Conservation (phyloP, 257 asterid genomes). For the Linderniella brevidens region DNA sequence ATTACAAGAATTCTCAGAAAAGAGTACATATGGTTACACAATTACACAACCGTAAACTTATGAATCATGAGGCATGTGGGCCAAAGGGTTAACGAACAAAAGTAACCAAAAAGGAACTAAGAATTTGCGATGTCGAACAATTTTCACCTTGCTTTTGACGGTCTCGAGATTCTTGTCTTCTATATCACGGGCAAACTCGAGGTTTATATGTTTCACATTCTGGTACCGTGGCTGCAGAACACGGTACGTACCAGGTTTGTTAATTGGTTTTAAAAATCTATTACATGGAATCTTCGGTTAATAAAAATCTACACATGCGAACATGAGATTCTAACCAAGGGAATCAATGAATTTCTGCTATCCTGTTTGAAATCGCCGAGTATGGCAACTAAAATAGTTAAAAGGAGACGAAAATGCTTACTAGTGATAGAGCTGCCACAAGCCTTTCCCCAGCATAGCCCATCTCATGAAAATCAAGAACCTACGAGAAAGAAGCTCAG, state of each 20-base stretch:
- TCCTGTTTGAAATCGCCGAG: no score
- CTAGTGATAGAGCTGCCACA: conserved; percentile 76
- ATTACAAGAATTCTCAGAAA: background rate
- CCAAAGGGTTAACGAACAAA: background rate
- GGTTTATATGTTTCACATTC: conserved; percentile 76
- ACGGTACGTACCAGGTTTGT: background rate
- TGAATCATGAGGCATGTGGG: no score
- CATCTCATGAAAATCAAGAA: conserved; percentile 82
- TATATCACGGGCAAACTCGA: conserved; percentile 74
- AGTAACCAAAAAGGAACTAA: background rate
- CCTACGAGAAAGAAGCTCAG: conserved; percentile 25
- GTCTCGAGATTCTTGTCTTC: conserved; percentile 68
- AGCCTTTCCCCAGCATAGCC: conserved; percentile 73
- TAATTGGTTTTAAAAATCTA: no score
- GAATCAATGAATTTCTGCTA: no score
- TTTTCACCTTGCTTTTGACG: conserved; percentile 46
- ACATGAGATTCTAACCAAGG: no score
- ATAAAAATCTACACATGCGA: no score
- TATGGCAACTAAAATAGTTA: background rate
- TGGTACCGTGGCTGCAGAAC: conserved; percentile 61
- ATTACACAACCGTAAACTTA: background rate
- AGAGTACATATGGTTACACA: conserved; percentile 6
- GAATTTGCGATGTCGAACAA: background rate
- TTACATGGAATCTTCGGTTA: no score
- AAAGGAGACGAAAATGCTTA: conserved; percentile 12